Evolutionary conservation across 768 basidiomycete species (phyloP).

Genomic region (Mycena belliarum): DNA sequence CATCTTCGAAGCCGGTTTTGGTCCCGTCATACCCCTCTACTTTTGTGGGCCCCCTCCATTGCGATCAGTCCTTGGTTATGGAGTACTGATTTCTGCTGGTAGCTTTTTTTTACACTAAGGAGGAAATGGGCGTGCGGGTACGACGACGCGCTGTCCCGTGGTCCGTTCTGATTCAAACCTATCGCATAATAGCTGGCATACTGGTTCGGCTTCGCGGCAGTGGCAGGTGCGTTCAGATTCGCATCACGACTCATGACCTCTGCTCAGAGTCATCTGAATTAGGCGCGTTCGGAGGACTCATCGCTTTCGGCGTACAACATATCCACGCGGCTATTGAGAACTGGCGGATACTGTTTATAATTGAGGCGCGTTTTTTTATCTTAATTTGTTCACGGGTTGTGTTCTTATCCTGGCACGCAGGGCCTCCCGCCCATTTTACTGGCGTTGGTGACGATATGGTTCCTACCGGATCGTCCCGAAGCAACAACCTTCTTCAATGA

Average conservation of each 20-base stretch:
- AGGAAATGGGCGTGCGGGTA: conserved; percentile 73
- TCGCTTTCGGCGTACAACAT: conserved; percentile 79
- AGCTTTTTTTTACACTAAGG: conserved; percentile 80
- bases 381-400: too few species aligned
- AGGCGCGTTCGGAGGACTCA: conserved; percentile 75
- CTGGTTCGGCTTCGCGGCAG: conserved; percentile 84
- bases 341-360: conserved; percentile 71
- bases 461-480: conserved; percentile 58
- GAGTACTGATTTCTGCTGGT: neutral
- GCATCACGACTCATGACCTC: too few species aligned
- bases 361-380: conserved; percentile 50
- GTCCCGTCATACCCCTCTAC: conserved; percentile 76
- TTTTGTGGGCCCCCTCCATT: conserved; percentile 47
- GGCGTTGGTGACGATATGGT: conserved; percentile 50
- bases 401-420: conserved; percentile 33
- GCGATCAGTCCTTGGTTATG: neutral
- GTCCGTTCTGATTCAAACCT: neutral
- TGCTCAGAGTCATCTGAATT: too few species aligned
- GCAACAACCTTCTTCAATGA: conserved; percentile 47
- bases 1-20: conserved; percentile 77
- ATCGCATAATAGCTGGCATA: conserved; percentile 56
- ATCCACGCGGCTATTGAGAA: conserved; percentile 46
- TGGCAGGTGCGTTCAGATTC: conserved; percentile 49
- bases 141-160: too few species aligned
- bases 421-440: conserved; percentile 69